Conservation (phyloP, 768 basidiomycete species). For the Podaxis carcinomalis region DNA sequence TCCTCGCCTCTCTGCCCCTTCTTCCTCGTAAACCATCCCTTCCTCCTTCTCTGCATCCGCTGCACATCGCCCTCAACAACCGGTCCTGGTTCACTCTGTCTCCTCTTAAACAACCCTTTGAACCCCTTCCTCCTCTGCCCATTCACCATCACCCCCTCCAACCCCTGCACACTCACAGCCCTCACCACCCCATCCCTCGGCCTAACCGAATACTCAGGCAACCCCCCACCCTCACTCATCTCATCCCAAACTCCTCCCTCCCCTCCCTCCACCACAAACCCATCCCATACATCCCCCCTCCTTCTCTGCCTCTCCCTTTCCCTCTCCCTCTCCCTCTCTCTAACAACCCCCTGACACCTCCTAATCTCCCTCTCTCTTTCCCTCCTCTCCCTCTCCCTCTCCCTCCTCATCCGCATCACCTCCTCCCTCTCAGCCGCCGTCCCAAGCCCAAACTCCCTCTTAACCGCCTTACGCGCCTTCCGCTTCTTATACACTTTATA, state of each 20-base stretch:
- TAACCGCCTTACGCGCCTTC: background rate
- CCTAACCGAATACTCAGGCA: background rate
- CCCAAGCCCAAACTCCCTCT: background rate
- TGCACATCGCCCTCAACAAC: too few relatives aligned
- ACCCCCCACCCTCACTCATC: background rate
- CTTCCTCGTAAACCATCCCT: background rate
- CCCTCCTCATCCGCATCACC: background rate
- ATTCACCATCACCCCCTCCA: background rate
- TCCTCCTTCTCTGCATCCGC: background rate
- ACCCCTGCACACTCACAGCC: background rate
- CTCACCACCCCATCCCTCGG: background rate
- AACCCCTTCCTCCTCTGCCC: background rate
- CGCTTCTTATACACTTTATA: slow-evolving; percentile 1
- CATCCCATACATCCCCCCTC: background rate
- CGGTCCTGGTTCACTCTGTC: background rate
- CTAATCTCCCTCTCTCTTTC: background rate
- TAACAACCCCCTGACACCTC: background rate
- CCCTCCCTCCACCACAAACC: background rate
- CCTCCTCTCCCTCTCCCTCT: background rate
- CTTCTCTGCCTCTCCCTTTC: background rate
- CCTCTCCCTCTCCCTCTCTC: background rate
- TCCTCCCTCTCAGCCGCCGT: background rate
- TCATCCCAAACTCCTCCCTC: background rate
- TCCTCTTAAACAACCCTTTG: background rate
- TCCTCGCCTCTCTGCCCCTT: background rate